Base-by-base conservation (phyloP, 169 alveolate species). In the Plasmodium coatneyi region DNA sequence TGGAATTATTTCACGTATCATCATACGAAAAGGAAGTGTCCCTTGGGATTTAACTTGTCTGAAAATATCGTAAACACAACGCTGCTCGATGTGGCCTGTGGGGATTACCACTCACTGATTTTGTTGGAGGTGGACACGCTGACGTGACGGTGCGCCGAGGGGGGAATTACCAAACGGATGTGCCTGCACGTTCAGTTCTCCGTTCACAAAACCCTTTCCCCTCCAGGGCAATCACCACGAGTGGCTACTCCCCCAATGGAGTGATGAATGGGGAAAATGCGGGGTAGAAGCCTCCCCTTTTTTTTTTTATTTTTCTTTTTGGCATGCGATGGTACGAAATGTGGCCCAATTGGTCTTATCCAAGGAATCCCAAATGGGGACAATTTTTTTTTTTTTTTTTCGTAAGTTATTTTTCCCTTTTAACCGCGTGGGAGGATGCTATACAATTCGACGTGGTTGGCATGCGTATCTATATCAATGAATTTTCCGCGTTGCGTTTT, bases 1-100 rank as follows among this genome's bases (percentile, higher is more conserved):
- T 89, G 94, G 94, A 89, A 89, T 78, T 89, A 78, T 56, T 89
- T 89, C 56, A 89, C 89, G n/a, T 89, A 89, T 56, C 82, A 89
- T 78, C 46, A 89, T 9, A 72, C 36, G 10, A 89, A 52, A 71
- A 56, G 82, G 49, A 79, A 66, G 46, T 19, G 52, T 19, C 16
- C 82, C 49, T 22, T 39, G 14, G 74, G 70, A 19, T 54, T 25
- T 7, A 66, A 89, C 71, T 84, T 84, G 54, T 72, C 46, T 39
- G 82, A 89, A 78, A 41, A 79, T 12, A 89, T 89, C 43, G 94
- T 89, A 2, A 89, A 89, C 56, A 78, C 79, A 39, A 89, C 80
- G 22, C 72, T 89, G n/a, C 82, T 89, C 22, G 94, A 89, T n/a
- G 72, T 89, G 6, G 86, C 94, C 2, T 89, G 94, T 79, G 89